Conservation (phyloP, 2,329 filamentous ascomycete genomes). For the Hypoxylon sp. region DNA sequence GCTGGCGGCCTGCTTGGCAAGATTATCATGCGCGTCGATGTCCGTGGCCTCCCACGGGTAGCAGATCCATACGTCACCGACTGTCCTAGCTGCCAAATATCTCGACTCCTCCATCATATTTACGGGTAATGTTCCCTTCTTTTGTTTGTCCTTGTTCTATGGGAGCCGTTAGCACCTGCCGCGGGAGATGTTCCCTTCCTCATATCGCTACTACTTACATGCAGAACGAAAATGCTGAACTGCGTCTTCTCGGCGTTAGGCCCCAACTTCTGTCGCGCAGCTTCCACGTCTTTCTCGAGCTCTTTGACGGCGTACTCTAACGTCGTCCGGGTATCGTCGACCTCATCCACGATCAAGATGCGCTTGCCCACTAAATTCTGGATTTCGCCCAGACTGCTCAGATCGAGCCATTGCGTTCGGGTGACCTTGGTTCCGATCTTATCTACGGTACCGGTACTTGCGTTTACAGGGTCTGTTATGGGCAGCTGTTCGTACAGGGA, state of each 20-base stretch:
- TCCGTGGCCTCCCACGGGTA: conserved; percentile 98
- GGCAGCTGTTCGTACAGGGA: conserved; percentile 92
- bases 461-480: conserved; percentile 63
- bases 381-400: conserved; percentile 76
- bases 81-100: conserved; percentile 88
- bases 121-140: conserved; percentile 87
- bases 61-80: conserved; percentile 97
- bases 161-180: conserved; percentile 3
- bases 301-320: conserved; percentile 84
- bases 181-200: conserved; percentile 4
- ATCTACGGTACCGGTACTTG: conserved; percentile 70
- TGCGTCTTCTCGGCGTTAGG: conserved; percentile 78
- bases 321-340: conserved; percentile 84
- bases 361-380: conserved; percentile 83
- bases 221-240: conserved; percentile 95
- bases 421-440: conserved; percentile 92
- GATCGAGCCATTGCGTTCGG: conserved; percentile 97
- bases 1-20: conserved; percentile 65
- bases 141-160: conserved; percentile 95
- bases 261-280: conserved; percentile 79
- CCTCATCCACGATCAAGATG: conserved; percentile 87
- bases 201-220: conserved; percentile 68
- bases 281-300: conserved; percentile 88
- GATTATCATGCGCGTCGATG: conserved; percentile 89
- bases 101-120: conserved; percentile 79